phyloP scores from a whole-genome alignment of 75 land plant genomes.

The Ceratopteris richardii region DNA sequence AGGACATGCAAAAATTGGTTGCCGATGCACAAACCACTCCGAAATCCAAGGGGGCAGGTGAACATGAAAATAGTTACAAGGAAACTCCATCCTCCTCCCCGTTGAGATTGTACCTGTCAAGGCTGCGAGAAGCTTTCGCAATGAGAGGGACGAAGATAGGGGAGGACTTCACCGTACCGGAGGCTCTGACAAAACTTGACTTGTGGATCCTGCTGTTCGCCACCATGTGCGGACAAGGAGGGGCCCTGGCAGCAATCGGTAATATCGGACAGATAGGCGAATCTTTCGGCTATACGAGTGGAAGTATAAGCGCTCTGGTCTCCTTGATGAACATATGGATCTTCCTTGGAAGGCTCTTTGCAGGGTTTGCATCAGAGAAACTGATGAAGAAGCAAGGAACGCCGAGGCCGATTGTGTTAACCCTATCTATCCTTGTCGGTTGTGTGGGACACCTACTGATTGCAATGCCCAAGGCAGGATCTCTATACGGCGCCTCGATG shows the following conservation, averaged over 20 bases:
- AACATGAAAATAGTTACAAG: no score
- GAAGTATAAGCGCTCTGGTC: constrained; percentile 33
- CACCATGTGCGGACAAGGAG: constrained; percentile 42
- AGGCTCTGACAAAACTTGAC: constrained; percentile 47
- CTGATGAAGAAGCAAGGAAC: constrained; percentile 22
- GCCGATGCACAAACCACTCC: no score
- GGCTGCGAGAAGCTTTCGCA: no score
- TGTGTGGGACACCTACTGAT: constrained; percentile 33
- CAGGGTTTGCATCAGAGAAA: constrained; percentile 49
- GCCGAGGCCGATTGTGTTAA: constrained; percentile 18
- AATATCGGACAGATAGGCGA: constrained; percentile 46
- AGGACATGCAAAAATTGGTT: no score
- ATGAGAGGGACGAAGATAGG: constrained; percentile 24
- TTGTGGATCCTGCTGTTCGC: constrained; percentile 14
- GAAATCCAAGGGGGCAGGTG: no score
- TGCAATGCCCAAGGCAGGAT: constrained; percentile 27
- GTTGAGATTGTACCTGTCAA: no score
- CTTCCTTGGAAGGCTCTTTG: constrained; percentile 37
- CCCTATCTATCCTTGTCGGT: constrained; percentile 5
- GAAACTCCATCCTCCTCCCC: no score
- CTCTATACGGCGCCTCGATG: constrained; percentile 41
- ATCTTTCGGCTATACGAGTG: constrained; percentile 36
- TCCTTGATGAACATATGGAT: constrained; percentile 67
- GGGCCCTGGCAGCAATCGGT: constrained; percentile 38
- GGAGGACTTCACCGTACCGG: constrained; percentile 43